Conservation (phyloP, 2,329 filamentous ascomycete species). For the Diatrype stigma region DNA sequence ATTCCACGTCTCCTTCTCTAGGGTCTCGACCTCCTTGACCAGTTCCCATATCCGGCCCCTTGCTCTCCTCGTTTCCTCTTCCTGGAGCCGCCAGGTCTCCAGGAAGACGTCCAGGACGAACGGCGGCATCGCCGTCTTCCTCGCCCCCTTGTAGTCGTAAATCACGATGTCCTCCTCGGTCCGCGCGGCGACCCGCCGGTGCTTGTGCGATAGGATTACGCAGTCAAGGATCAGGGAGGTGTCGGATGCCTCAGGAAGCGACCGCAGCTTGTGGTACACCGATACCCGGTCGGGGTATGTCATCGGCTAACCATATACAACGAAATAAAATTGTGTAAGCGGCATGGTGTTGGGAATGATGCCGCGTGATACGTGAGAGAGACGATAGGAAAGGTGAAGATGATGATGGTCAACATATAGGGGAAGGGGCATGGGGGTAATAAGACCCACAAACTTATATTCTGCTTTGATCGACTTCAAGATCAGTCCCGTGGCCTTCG, state of each 20-base stretch:
- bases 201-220: slow-evolving; percentile 69
- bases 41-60: slow-evolving; percentile 52
- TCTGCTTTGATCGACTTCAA: slow-evolving; percentile 75
- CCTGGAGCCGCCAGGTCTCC: slow-evolving; percentile 57
- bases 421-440: not conserved
- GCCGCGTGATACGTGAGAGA: not conserved
- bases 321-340: not conserved
- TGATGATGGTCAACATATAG: not conserved
- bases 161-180: slow-evolving; percentile 75
- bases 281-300: slow-evolving; percentile 77
- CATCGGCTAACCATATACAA: slow-evolving; percentile 62
- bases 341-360: too few relatives aligned
- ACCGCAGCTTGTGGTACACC: slow-evolving; percentile 73
- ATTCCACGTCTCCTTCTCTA: slow-evolving; percentile 76
- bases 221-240: slow-evolving; percentile 55
- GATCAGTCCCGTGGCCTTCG: slow-evolving; percentile 67
- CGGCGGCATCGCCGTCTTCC: slow-evolving; percentile 52
- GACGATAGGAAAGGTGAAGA: not conserved
- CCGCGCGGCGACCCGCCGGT: slow-evolving; percentile 67
- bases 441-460: slow-evolving; percentile 73
- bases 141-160: slow-evolving; percentile 64
- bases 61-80: slow-evolving; percentile 51
- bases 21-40: slow-evolving; percentile 48
- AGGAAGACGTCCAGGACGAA: slow-evolving; percentile 61
- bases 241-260: slow-evolving; percentile 39